Evolutionary conservation across 495 filamentous ascomycete genomes (phyloP), one percentile per base, ranked within the genome.

Genomic region (Podospora appendiculata): DNA sequence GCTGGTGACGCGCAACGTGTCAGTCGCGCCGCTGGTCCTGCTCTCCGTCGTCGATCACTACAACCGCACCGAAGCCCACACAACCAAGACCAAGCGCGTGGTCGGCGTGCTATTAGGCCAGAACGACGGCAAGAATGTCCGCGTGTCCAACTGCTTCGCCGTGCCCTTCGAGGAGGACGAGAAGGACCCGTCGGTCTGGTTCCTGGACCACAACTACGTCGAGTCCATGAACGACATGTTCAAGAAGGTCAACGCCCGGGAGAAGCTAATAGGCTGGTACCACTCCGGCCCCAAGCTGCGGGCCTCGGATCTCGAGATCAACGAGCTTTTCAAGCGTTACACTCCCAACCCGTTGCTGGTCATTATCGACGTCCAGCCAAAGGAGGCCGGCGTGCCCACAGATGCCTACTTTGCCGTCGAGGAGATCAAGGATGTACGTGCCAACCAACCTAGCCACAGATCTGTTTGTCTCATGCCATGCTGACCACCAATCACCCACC

Each of bases 151-250:
- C 80, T 95, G 93, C 72, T 98, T 96, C 71, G 93, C 93, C 96
- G 93, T 98, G 18, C 93, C 93, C 3, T 98, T 98, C 68, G 93
- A 98, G 71, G 93, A 98, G 76, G 93, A 98, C 69, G 91, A 95
- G 58, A 95, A 94, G 68, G 92, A 97, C 69, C 92, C 93, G 8
- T 93, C 91, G 17, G 93, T 98, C 58, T 98, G 93, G 93, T 98
- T 98, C 69, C 77, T 98, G 49, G 93, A 98, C 61, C 93, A 98
- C 80, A 97, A 98, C 78, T 98, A 96, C 64, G 87, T 98, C 69
- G 94, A 98, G 72, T 88, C 86, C 57, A 98, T 98, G 93, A 93
- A 91, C 78, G 93, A 98, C 72, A 98, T 98, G 93, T 98, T 98
- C 79, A 98, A 98, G 80, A 97, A 97, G 74, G 90, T 98, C 76